These are phyloP conservation scores for Orbilia javanica DNA, from an alignment of 2,329 filamentous ascomycete genomes.

Conservation along the genomic window DNA sequence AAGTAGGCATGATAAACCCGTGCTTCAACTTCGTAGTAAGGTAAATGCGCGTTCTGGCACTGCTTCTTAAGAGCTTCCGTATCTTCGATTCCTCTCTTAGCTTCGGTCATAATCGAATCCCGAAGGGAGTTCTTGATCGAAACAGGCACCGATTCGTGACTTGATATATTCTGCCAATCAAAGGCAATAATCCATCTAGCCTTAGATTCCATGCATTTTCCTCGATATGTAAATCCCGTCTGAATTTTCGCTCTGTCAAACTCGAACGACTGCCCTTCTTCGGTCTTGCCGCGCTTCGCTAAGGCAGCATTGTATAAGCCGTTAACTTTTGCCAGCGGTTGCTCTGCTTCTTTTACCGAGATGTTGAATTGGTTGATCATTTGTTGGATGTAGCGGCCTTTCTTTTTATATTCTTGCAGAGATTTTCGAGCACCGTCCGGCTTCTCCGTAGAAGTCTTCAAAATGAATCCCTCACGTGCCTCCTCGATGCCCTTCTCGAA, in stretches of 20 bases:
- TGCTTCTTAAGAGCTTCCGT: conserved; percentile 1
- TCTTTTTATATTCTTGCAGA: conserved; percentile 7
- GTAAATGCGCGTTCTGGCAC: conserved; percentile 24
- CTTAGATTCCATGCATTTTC: conserved; percentile 26
- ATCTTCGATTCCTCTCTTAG: neutral
- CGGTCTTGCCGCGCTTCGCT: conserved; percentile 6
- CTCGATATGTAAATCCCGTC: conserved; percentile 36
- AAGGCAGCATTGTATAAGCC: conserved; percentile 29
- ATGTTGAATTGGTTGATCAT: conserved; percentile 14
- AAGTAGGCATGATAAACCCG: conserved; percentile 27
- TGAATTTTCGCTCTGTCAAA: conserved; percentile 42
- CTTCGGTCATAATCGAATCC: conserved; percentile 4
- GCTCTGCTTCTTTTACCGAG: conserved; percentile 36
- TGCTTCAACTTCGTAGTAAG: conserved; percentile 35
- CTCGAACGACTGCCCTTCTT: conserved; percentile 6
- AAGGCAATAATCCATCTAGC: conserved; percentile 21
- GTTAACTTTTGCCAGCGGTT: conserved; percentile 47
- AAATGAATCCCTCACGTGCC: neutral
- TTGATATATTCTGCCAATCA: conserved; percentile 33
- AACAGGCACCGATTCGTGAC: neutral
- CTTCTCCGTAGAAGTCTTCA: neutral
- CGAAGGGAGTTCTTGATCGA: neutral
- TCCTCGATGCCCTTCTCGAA: conserved; percentile 10
- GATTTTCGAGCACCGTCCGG: neutral
- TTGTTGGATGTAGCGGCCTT: neutral